Base-by-base conservation (phyloP, 2,329 filamentous ascomycete genomes). In the Rutstroemia sp. region DNA sequence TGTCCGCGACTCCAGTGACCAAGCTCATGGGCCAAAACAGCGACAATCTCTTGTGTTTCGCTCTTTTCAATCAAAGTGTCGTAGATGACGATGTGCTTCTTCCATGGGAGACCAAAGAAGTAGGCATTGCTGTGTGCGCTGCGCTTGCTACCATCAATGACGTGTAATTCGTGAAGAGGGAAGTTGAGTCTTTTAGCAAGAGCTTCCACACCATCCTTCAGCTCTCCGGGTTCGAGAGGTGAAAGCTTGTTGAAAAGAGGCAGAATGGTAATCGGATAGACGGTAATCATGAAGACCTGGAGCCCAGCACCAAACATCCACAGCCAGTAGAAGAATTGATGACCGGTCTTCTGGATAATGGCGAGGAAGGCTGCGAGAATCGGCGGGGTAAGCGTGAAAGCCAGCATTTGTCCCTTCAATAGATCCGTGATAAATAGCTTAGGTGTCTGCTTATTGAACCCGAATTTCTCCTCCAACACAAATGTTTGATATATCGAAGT, bases 21-120 rank as follows among this genome's bases (percentile, higher is more conserved):
- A 48, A 99, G 82, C 74, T 99, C 94, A 71, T 99, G 94, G 38
- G 90, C 92, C 54, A 99, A 78, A 53, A 99, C 92, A 63, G 94
- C 92, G 58, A 96, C 89, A 42, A 99, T 92, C 73, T 99, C 94
- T 68, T 94, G 81, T 4, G 88, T 85, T 60, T 92, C 84, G 71
- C 88, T 94, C 82, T 97, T 96, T 74, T 96, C 92, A 61, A 99
- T 91, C 61, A 99, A 76, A 5, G 95, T 99, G 71, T 99, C 94
- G 71, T 96, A 99, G 69, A 99, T 95, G 68, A 99, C 94, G 76
- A 99, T 99, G 77, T 97, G 95, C 82, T 97, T 97, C 82, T 96
- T 96, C 92, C 92, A 99, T 44, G 94, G 94, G 56, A 99, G 82
- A 59, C 94, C 94, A 67, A 95, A 96, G 76, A 99, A 99, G 74